phyloP scores from a whole-genome alignment of 2,329 filamentous ascomycete species.

The Apiospora phragmitis region DNA sequence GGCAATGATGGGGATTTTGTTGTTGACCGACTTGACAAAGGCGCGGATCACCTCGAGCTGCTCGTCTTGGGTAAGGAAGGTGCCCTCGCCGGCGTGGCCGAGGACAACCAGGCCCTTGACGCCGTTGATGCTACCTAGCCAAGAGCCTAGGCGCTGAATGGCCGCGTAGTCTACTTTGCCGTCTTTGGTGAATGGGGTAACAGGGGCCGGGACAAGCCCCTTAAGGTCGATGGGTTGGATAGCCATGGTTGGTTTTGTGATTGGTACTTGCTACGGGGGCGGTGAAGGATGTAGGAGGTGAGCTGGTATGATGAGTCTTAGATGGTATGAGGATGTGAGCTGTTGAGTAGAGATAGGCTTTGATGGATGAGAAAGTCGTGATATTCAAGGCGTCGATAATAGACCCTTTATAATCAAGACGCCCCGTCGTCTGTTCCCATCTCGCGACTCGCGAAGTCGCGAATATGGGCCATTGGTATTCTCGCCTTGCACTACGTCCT shows the following conservation, averaged over 20 bases:
- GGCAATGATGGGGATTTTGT: conserved; percentile 51
- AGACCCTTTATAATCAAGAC: neutral
- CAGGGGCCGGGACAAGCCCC: conserved; percentile 50
- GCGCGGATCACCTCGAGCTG: conserved; percentile 51
- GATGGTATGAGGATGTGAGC: too few species aligned
- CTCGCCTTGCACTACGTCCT: neutral
- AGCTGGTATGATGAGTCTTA: neutral
- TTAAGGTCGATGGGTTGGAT: conserved; percentile 40
- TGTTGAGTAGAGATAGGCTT: neutral
- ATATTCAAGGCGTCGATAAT: neutral
- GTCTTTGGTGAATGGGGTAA: conserved; percentile 51
- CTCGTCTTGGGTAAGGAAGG: conserved; percentile 51
- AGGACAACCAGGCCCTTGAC: conserved; percentile 55
- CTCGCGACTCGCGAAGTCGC: neutral
- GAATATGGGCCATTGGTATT: neutral
- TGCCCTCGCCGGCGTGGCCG: conserved; percentile 55
- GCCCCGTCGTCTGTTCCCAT: neutral
- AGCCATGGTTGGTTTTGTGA: conserved; percentile 25
- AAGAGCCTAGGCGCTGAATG: conserved; percentile 52
- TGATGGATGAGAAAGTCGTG: neutral
- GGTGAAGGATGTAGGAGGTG: neutral
- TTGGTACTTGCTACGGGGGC: too few species aligned
- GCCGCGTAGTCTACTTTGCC: conserved; percentile 51
- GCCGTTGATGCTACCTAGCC: conserved; percentile 51
- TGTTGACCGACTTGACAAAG: conserved; percentile 52